These are phyloP conservation scores for Pseudoneurospora amorphoporcata DNA, from an alignment of 495 filamentous ascomycete species.

Conservation along the genomic window DNA sequence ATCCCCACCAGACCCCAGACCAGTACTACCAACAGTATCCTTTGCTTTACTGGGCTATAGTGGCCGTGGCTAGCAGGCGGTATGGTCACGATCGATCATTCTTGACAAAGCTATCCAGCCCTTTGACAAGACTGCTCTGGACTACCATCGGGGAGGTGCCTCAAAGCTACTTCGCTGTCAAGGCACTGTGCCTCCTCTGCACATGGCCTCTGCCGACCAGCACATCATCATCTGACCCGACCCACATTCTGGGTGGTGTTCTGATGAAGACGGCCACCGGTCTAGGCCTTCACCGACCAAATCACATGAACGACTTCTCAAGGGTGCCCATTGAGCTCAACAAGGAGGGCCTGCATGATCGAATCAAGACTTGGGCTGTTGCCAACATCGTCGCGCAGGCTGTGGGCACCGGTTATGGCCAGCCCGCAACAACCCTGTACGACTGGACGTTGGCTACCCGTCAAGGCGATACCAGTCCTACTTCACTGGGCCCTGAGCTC, in stretches of 20 bases:
- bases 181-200: slow-evolving; percentile 80
- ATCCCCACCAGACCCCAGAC: slow-evolving; percentile 58
- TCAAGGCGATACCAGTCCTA: slow-evolving; percentile 52
- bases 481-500: slow-evolving; percentile 56
- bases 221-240: slow-evolving; percentile 77
- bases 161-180: slow-evolving; percentile 82
- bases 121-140: slow-evolving; percentile 70
- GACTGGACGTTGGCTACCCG: slow-evolving; percentile 70
- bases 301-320: slow-evolving; percentile 83
- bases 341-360: slow-evolving; percentile 74
- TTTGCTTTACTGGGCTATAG: slow-evolving; percentile 79
- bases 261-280: slow-evolving; percentile 93
- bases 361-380: slow-evolving; percentile 82
- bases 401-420: slow-evolving; percentile 82
- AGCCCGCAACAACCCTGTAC: slow-evolving; percentile 79
- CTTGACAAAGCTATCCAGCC: slow-evolving; percentile 58
- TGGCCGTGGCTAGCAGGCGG: slow-evolving; percentile 70
- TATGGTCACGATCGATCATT: slow-evolving; percentile 55
- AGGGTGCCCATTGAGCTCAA: slow-evolving; percentile 72
- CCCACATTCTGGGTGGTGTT: slow-evolving; percentile 79
- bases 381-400: slow-evolving; percentile 92
- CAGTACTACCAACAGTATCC: slow-evolving; percentile 63
- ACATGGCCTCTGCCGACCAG: slow-evolving; percentile 85
- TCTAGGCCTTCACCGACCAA: slow-evolving; percentile 80
- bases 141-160: slow-evolving; percentile 71